Evolutionary conservation across 2,329 filamentous ascomycete genomes (phyloP), one percentile per base, ranked within the genome.

Genomic region (Torrubiellomyces zombiae): DNA sequence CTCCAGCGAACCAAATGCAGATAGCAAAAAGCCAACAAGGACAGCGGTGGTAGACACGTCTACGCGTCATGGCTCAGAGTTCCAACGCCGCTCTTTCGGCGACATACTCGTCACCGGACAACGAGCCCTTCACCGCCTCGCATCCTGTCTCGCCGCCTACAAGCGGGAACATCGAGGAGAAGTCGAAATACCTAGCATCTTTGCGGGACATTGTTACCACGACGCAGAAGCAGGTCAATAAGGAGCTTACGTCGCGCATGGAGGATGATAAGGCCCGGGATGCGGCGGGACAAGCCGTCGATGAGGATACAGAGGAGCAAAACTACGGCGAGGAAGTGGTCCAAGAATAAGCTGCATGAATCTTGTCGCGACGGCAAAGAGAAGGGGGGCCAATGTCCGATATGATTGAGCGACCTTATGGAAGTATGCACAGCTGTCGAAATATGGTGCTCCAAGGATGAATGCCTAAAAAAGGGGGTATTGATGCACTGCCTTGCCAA

Each of bases 321-420:
- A 77, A 83, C 43, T 92, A 93, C 44, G 83, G 82, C 23, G 83
- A 92, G 48, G 82, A 92, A 47, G 67, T 73, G n/a, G n/a, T n/a
- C n/a, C n/a, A n/a, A n/a, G n/a, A n/a, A n/a, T n/a, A n/a, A n/a
- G n/a, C n/a, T n/a, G n/a, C n/a, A n/a, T n/a, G n/a, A n/a, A n/a
- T n/a, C n/a, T n/a, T n/a, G n/a, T n/a, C n/a, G n/a, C n/a, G n/a
- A n/a, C n/a, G n/a, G n/a, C n/a, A n/a, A n/a, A n/a, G n/a, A n/a
- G n/a, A n/a, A n/a, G n/a, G n/a, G n/a, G n/a, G n/a, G n/a, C n/a
- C n/a, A n/a, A n/a, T n/a, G n/a, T n/a, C n/a, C n/a, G n/a, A n/a
- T n/a, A n/a, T n/a, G n/a, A n/a, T n/a, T n/a, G 29, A 32, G 29
- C 28, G 30, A 32, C 34, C 30, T n/a, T n/a, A n/a, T n/a, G n/a